Evolutionary conservation across 2,329 filamentous ascomycete genomes (phyloP).

Genomic region (Stachybotrys echinatus): DNA sequence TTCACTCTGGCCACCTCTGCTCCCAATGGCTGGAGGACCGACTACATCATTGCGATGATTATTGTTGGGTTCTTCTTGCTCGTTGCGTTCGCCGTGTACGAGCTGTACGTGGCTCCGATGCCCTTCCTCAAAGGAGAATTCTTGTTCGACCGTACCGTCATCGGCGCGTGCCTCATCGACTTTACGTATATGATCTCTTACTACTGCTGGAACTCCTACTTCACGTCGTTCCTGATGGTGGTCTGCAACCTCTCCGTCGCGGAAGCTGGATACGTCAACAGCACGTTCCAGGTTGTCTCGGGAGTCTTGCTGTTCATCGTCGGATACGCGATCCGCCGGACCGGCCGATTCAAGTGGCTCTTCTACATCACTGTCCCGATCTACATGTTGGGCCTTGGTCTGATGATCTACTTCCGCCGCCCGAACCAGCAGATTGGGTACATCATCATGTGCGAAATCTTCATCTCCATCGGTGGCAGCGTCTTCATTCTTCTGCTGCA

Average conservation of each 20-base stretch:
- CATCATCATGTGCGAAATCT: constrained; percentile 45
- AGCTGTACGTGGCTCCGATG: constrained; percentile 45
- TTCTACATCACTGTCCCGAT: constrained; percentile 43
- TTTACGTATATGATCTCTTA: constrained; percentile 35
- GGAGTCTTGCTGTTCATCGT: constrained; percentile 40
- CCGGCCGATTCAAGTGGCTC: constrained; percentile 48
- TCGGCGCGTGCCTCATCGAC: constrained; percentile 38
- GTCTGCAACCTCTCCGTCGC: constrained; percentile 41
- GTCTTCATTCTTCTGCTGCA: constrained; percentile 37
- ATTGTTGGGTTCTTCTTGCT: constrained; percentile 52
- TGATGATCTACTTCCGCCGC: constrained; percentile 28
- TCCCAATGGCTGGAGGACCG: constrained; percentile 39
- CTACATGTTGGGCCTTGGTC: constrained; percentile 45
- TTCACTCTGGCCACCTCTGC: constrained; percentile 44
- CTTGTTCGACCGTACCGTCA: constrained; percentile 41
- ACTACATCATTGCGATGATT: constrained; percentile 48
- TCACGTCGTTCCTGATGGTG: constrained; percentile 46
- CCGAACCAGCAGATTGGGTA: constrained; percentile 34
- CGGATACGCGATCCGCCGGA: constrained; percentile 39
- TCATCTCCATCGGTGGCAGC: constrained; percentile 45
- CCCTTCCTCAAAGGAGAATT: constrained; percentile 50
- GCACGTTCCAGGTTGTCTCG: constrained; percentile 43
- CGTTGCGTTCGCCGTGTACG: constrained; percentile 45
- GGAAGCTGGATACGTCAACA: constrained; percentile 40
- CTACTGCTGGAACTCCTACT: constrained; percentile 42